Evolutionary conservation across 306 rosid genomes (phyloP).

Genomic region (Prunus campanulata): DNA sequence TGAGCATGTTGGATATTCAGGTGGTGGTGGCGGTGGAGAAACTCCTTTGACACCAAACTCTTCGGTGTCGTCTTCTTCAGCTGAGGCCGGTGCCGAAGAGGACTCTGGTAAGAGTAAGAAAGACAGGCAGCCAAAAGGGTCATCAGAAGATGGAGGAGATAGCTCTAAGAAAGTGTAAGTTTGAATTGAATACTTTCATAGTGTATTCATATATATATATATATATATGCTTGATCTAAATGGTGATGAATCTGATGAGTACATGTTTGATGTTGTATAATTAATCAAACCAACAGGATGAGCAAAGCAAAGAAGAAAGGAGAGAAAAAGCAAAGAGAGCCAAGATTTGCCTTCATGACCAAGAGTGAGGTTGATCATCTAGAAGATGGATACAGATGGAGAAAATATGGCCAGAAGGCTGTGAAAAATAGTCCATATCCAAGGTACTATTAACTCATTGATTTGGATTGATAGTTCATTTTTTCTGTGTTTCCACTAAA

Average conservation of each 20-base stretch:
- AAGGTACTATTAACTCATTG: slow-evolving; percentile 39
- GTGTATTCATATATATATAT: no score
- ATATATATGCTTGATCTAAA: not conserved
- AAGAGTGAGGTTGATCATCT: slow-evolving; percentile 92
- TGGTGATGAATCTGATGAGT: not conserved
- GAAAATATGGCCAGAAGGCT: slow-evolving; percentile 88
- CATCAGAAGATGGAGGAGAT: slow-evolving; percentile 48
- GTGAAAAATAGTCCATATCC: slow-evolving; percentile 87
- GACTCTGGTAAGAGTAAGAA: slow-evolving; percentile 57
- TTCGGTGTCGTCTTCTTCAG: slow-evolving; percentile 64
- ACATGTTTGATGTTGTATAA: not conserved
- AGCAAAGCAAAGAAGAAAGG: slow-evolving; percentile 68
- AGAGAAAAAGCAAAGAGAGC: slow-evolving; percentile 68
- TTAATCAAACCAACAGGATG: slow-evolving; percentile 22
- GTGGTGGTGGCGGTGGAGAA: slow-evolving; percentile 27
- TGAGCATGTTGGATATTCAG: slow-evolving; percentile 15
- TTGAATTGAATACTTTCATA: not conserved
- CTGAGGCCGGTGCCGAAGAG: slow-evolving; percentile 72
- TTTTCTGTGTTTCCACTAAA: slow-evolving; percentile 2
- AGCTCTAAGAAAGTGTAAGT: slow-evolving; percentile 67
- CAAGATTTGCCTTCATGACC: slow-evolving; percentile 82
- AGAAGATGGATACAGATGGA: slow-evolving; percentile 91
- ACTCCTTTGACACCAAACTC: slow-evolving; percentile 52
- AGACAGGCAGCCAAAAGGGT: slow-evolving; percentile 33
- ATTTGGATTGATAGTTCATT: not conserved